Conservation (phyloP, 2,329 filamentous ascomycete genomes). For the Emericellopsis cladophorae region DNA sequence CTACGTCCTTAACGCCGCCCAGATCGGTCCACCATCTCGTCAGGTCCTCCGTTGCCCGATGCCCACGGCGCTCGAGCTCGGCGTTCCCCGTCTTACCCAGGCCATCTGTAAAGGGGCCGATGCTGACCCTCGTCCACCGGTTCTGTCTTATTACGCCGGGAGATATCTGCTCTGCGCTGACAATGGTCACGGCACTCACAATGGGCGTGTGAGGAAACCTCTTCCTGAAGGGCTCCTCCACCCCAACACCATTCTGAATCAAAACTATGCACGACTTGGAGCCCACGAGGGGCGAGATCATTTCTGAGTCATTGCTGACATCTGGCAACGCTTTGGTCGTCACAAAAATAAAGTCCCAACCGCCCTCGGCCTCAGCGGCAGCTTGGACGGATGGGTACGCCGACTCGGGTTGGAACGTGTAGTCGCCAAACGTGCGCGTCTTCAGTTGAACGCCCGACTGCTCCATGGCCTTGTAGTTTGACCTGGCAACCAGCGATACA, state of each 20-base stretch:
- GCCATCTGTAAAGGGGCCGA: slow-evolving; percentile 50
- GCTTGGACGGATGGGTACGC: slow-evolving; percentile 50
- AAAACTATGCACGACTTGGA: slow-evolving; percentile 46
- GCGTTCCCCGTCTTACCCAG: slow-evolving; percentile 17
- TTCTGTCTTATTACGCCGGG: slow-evolving; percentile 56
- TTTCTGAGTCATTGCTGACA: slow-evolving; percentile 44
- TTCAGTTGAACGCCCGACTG: slow-evolving; percentile 48
- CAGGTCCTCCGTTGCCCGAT: slow-evolving; percentile 33
- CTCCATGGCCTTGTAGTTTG: slow-evolving; percentile 55
- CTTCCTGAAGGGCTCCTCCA: slow-evolving; percentile 50
- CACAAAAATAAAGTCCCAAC: slow-evolving; percentile 51
- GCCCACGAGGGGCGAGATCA: slow-evolving; percentile 47
- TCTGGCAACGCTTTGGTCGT: slow-evolving; percentile 61
- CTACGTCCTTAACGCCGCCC: slow-evolving; percentile 53
- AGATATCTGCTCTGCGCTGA: slow-evolving; percentile 52
- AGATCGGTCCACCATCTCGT: slow-evolving; percentile 37
- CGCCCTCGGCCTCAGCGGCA: slow-evolving; percentile 23
- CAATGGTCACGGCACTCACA: slow-evolving; percentile 56
- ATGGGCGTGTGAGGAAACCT: slow-evolving; percentile 50
- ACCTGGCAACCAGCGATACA: slow-evolving; percentile 60
- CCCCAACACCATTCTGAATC: slow-evolving; percentile 61
- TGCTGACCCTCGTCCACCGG: slow-evolving; percentile 59
- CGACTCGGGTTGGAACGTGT: slow-evolving; percentile 46
- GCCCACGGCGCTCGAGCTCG: slow-evolving; percentile 13
- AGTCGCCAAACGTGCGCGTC: slow-evolving; percentile 55